Percentiles rank a stretch among this genome's conserved stretches.
These are phyloP conservation scores for Phytophthora sansomeana DNA, from an alignment of 352 stramenopile genomes.

Conservation along the genomic window DNA sequence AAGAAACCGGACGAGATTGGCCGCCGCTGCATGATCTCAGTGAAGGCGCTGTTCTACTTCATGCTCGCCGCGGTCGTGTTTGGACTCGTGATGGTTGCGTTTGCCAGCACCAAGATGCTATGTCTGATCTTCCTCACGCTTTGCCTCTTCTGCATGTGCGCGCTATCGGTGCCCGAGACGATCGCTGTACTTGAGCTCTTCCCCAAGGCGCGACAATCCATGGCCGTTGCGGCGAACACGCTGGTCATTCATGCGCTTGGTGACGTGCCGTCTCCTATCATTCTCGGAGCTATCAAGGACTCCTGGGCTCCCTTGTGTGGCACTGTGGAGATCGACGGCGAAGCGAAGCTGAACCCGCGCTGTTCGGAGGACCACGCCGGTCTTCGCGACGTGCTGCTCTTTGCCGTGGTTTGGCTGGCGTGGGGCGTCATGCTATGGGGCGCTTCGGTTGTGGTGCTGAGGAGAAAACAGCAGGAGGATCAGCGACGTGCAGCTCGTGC, in stretches of 20 bases:
- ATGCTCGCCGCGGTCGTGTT: slow-evolving; percentile 64
- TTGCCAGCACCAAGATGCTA: slow-evolving; percentile 51
- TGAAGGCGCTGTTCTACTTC: slow-evolving; percentile 76
- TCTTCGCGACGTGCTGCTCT: slow-evolving; percentile 76
- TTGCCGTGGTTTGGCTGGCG: slow-evolving; percentile 75
- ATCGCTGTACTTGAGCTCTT: slow-evolving; percentile 92
- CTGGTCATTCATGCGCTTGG: slow-evolving; percentile 93
- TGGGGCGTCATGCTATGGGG: slow-evolving; percentile 80
- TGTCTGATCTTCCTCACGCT: slow-evolving; percentile 80
- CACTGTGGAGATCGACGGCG: slow-evolving; percentile 69
- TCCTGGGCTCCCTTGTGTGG: slow-evolving; percentile 90
- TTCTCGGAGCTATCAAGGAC: slow-evolving; percentile 95
- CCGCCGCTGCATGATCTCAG: slow-evolving; percentile 58
- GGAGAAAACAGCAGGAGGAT: slow-evolving; percentile 33
- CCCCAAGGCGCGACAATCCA: slow-evolving; percentile 82
- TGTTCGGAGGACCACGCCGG: slow-evolving; percentile 67
- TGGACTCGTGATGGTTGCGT: slow-evolving; percentile 68
- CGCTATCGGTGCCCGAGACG: slow-evolving; percentile 78
- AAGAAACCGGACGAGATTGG: slow-evolving; percentile 40
- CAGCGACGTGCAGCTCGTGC: slow-evolving; percentile 26
- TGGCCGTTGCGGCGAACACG: slow-evolving; percentile 92
- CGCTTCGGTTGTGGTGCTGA: slow-evolving; percentile 51
- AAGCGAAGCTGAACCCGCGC: slow-evolving; percentile 68
- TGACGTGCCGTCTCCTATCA: slow-evolving; percentile 94
- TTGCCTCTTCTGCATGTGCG: slow-evolving; percentile 83